Base-by-base conservation (phyloP, 352 stramenopile species). In the Phytophthora hybrid region DNA sequence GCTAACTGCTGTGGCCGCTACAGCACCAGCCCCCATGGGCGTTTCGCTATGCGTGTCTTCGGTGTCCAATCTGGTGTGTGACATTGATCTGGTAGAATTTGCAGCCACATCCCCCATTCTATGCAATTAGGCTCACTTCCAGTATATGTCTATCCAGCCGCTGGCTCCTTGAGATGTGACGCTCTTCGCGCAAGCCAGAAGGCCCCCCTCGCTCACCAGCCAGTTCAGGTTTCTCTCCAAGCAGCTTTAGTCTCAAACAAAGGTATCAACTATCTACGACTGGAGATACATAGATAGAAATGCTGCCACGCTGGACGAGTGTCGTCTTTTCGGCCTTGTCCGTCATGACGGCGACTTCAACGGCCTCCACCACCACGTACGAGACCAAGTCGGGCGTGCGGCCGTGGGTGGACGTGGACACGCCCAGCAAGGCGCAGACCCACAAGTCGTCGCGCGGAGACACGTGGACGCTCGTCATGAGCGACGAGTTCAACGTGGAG, bases 381-480 rank as follows among this genome's bases (percentile, higher is more conserved):
- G 10, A 61, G 37, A 84, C 82, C 56, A 85, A 88, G 60, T 90
- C 82, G 16, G 80, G 81, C 10, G 63, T 91, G 21, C 51, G 68
- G 4, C 60, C 75, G 29, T 93, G 84, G 84, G 79, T 93, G 31
- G 86, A 93, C 64, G 72, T 80, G 1, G 61, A 59, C 29, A 93
- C 86, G 18, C 81, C 85, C 0, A 49, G 52, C 1, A 64, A 77
- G 14, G 63, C 57, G 2, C 73, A 85, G 26, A 74, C 34, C 16
- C 87, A 88, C 63, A 67, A 71, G 16, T 78, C 57, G 11, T 84
- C 85, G 10, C 79, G 82, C 18, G 87, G 87, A 10, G 80, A 84
- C 10, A 37, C 31, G 3, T 90, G 81, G 80, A 64, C 89, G 4
- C 71, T 93, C 26, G 71, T 85, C 14, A 89, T 91, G 78, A 92